A percentile compares a stretch with the other conserved stretches of the same genome.
Evolutionary conservation across 2,329 filamentous ascomycete species (phyloP).

Genomic region (Cladophialophora psammophila): DNA sequence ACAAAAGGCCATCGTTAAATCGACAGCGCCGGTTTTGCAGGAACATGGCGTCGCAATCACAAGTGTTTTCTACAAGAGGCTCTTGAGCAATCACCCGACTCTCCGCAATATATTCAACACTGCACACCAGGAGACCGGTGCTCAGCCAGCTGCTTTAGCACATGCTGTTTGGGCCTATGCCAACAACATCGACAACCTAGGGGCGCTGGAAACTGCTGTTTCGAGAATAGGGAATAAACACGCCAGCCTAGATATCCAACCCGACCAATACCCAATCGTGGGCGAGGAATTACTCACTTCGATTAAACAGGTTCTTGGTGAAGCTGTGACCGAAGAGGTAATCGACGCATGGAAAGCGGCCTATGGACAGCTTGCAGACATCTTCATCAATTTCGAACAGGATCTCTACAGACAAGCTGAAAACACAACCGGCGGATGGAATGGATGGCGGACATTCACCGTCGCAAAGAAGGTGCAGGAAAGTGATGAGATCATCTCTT

Average conservation of each 20-base stretch:
- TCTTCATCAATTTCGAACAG: conserved; percentile 72
- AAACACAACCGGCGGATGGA: conserved; percentile 58
- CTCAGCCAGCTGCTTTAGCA: conserved; percentile 74
- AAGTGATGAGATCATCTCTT: conserved; percentile 72
- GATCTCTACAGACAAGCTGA: conserved; percentile 60
- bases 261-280: conserved; percentile 75
- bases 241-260: conserved; percentile 71
- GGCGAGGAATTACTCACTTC: conserved; percentile 72
- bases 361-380: conserved; percentile 75
- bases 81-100: conserved; percentile 70
- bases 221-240: conserved; percentile 81
- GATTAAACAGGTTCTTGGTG: conserved; percentile 71
- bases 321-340: conserved; percentile 70
- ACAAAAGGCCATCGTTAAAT: conserved; percentile 71
- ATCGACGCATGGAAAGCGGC: conserved; percentile 73
- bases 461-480: conserved; percentile 71
- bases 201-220: conserved; percentile 61
- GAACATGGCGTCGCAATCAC: conserved; percentile 74
- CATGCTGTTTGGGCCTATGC: conserved; percentile 74
- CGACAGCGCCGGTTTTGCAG: conserved; percentile 72
- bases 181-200: conserved; percentile 73
- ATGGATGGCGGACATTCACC: conserved; percentile 71
- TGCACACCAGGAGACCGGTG: conserved; percentile 71
- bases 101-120: conserved; percentile 76
- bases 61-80: conserved; percentile 73